Conservation (phyloP, 495 filamentous ascomycete genomes). For the Physcia stellaris region DNA sequence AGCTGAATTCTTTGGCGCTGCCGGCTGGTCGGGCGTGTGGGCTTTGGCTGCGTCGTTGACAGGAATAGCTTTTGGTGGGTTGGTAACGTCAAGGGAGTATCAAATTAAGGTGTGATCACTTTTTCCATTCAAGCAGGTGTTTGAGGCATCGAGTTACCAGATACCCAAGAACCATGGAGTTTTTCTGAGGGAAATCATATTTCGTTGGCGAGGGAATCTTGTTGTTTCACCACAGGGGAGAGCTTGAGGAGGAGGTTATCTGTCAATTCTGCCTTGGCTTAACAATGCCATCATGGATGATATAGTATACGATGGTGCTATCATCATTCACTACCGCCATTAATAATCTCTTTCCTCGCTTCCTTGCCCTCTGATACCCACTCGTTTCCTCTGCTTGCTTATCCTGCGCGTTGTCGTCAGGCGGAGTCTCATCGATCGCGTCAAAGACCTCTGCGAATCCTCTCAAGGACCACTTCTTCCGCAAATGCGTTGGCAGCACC, state of each 20-base stretch:
- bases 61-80: slow-evolving; percentile 47
- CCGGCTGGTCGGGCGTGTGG: slow-evolving; percentile 60
- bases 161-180: too few relatives aligned
- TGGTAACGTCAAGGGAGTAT: slow-evolving; percentile 35
- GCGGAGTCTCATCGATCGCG: slow-evolving; percentile 39
- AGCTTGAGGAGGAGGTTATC: slow-evolving; percentile 12
- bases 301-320: slow-evolving; percentile 89
- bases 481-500: slow-evolving; percentile 71
- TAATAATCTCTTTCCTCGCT: slow-evolving; percentile 52
- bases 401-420: slow-evolving; percentile 21
- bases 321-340: slow-evolving; percentile 74
- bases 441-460: slow-evolving; percentile 74
- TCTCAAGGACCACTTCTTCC: slow-evolving; percentile 69
- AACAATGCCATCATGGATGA: slow-evolving; percentile 87
- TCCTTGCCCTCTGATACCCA: slow-evolving; percentile 26
- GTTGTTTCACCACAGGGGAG: neutral
- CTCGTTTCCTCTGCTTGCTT: slow-evolving; percentile 27
- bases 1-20: slow-evolving; percentile 51
- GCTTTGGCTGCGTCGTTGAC: slow-evolving; percentile 42
- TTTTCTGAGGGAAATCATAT: too few relatives aligned
- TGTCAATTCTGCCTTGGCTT: slow-evolving; percentile 97
- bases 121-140: too few relatives aligned
- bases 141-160: too few relatives aligned
- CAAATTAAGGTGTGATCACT: slow-evolving; percentile 6
- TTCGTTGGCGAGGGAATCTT: neutral